These are phyloP conservation scores for Rhizopogon vesiculosus DNA, from an alignment of 768 basidiomycete genomes.

Conservation along the genomic window DNA sequence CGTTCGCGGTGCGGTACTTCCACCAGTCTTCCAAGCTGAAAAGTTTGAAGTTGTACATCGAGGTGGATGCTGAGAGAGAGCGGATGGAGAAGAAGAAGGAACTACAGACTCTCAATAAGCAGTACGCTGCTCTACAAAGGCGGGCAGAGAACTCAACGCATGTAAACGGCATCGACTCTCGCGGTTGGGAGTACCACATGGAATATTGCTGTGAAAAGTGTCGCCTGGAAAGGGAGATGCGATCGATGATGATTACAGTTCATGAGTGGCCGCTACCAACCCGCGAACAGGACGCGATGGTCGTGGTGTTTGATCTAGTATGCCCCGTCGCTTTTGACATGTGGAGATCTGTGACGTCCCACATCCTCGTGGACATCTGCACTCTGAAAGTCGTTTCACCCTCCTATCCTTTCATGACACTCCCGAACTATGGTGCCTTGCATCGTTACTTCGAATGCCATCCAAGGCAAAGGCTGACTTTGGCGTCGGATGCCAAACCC, in stretches of 20 bases:
- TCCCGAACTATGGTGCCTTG: conserved; percentile 11
- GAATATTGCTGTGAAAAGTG: conserved; percentile 25
- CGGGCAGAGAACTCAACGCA: neutral
- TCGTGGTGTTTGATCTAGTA: conserved; percentile 37
- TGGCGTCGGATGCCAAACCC: conserved; percentile 19
- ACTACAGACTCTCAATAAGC: conserved; percentile 9
- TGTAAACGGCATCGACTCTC: neutral
- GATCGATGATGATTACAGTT: conserved; percentile 24
- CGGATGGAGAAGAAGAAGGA: conserved; percentile 15
- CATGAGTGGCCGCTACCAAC: conserved; percentile 46
- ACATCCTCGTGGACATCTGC: conserved; percentile 34
- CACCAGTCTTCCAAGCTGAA: conserved; percentile 16
- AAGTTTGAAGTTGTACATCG: conserved; percentile 24
- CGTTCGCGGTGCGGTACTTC: conserved; percentile 34
- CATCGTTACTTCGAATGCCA: conserved; percentile 10
- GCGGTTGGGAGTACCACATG: neutral
- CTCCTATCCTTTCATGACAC: conserved; percentile 8
- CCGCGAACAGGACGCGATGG: conserved; percentile 14
- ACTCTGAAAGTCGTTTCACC: conserved; percentile 1
- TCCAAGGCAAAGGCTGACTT: conserved; percentile 12
- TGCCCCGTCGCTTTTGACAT: conserved; percentile 35
- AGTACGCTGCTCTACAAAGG: neutral
- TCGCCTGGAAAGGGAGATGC: conserved; percentile 10
- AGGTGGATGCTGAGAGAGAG: conserved; percentile 15
- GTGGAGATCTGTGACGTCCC: conserved; percentile 40